Evolutionary conservation across 768 basidiomycete species (phyloP), one percentile per base, ranked within the genome.

Genomic region (Kondoa malvinella): DNA sequence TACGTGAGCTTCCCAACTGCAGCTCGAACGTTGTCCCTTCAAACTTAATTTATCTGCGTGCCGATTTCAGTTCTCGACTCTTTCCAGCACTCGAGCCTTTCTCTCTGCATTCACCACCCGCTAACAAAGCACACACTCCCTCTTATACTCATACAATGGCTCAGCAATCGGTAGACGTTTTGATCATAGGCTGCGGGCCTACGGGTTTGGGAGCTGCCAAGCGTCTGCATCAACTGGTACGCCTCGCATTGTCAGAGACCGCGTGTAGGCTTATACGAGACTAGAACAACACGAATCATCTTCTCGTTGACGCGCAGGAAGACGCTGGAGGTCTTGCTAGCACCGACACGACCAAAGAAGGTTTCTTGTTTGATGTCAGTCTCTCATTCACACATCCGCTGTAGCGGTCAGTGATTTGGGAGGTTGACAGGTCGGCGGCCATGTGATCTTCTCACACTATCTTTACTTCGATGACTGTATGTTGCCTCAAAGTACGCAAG

Each of bases 391-490:
- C 73, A 33, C 74, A 31, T 57, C 33, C 26, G 0, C 58, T 63
- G 2, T 12, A 12, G 32, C 8, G 59, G 56, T 0, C 61, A 14
- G 31, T 60, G 14, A 26, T 29, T 17, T 12, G n/a, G 17, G 27
- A 1, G 30, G 3, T 66, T n/a, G 17, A 62, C 29, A 69, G 66
- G 68, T 40, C 57, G 31, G 26, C 31, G 77, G 78, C 12, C 78
- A 79, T 72, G 78, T 79, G 65, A 79, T 79, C 69, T 79, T 79
- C 72, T 77, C 76, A 21, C 78, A 79, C 72, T 79, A 78, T 67
- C 72, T 75, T 34, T 79, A 77, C 73, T 78, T 79, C 66, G 78
- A 79, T 71, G 77, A 77, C 58, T 40, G 57, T 32, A 50, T 8
- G 21, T 50, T 50, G 21, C 40, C 21, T 50, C 21, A 8, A 8